Base-by-base conservation (phyloP, 345 rosid species). In the Punica granatum region DNA sequence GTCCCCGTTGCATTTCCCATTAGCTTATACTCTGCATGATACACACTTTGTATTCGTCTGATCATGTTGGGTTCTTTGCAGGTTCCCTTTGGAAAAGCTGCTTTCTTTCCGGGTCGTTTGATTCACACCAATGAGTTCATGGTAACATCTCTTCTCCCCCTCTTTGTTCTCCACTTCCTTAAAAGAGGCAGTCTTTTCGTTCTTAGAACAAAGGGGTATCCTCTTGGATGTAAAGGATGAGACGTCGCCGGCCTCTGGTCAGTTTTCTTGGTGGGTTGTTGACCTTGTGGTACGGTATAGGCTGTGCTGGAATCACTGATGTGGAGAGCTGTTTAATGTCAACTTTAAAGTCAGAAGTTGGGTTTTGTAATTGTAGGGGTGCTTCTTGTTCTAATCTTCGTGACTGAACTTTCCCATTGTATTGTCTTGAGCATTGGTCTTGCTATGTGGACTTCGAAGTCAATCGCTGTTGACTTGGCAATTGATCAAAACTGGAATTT, bases 1-100 rank as follows among this genome's bases (percentile, higher is more conserved):
- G 74, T 31, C 26, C 7, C 66, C 59, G 14, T 30, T 58, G n/a
- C 35, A 31, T 36, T 54, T 8, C 11, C 8, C 1, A 1, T 25
- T 3, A n/a, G 56, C 32, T 34, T 2, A 41, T 16, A 53, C 18
- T 21, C 7, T 28, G 31, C n/a, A n/a, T 51, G 11, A 23, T 51
- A n/a, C n/a, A n/a, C n/a, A n/a, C n/a, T n/a, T n/a, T 36, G 42
- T 63, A 62, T 62, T 62, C 36, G 21, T 35, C 23, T 46, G 31
- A n/a, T 37, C 4, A 9, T 66, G 34, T 30, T 16, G 30, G 69
- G 66, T 39, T 58, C 49, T 46, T 41, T 53, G 43, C 56, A 90
- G 95, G 96, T 89, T 74, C 98, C 94, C 0, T 90, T 89, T 28
- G 94, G 97, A 37, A 89, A 89, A 81, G 79, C 80, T 32, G 96